Conservation (phyloP, 352 stramenopile species). For the Saprolegnia parasitica region DNA sequence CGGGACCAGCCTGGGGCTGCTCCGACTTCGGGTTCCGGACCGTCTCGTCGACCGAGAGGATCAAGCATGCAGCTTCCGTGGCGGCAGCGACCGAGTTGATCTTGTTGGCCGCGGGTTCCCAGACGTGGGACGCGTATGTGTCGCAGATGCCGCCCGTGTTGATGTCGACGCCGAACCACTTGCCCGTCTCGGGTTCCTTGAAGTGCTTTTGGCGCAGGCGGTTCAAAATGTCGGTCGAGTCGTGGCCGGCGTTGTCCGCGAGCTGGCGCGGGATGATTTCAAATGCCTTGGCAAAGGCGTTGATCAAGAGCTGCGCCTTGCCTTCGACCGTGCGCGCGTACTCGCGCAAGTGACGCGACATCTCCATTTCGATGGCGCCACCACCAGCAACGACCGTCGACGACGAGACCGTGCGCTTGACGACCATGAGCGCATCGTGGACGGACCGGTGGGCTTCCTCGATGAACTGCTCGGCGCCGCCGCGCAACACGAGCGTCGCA, state of each 20-base stretch:
- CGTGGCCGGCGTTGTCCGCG: slow-evolving; percentile 97
- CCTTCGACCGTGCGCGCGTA: slow-evolving; percentile 94
- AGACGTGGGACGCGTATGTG: slow-evolving; percentile 96
- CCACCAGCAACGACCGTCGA: slow-evolving; percentile 89
- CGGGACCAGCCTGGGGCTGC: slow-evolving; percentile 72
- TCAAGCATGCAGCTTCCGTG: slow-evolving; percentile 96
- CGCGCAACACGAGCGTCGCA: slow-evolving; percentile 96
- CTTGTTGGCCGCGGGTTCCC: slow-evolving; percentile 99
- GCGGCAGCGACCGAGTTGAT: slow-evolving; percentile 95
- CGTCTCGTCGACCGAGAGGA: slow-evolving; percentile 99
- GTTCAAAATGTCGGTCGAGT: slow-evolving; percentile 98
- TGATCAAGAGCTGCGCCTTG: slow-evolving; percentile 96
- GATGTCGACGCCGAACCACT: slow-evolving; percentile 98
- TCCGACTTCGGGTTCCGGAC: slow-evolving; percentile 97
- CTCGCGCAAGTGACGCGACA: slow-evolving; percentile 89
- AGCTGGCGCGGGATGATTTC: slow-evolving; percentile 98
- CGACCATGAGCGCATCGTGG: slow-evolving; percentile 98
- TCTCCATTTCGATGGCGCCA: slow-evolving; percentile 90
- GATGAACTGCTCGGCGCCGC: slow-evolving; percentile 98
- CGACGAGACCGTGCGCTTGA: slow-evolving; percentile 93
- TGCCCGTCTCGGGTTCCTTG: slow-evolving; percentile 86
- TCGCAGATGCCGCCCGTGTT: slow-evolving; percentile 96
- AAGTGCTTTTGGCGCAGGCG: slow-evolving; percentile 95
- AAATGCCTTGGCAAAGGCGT: slow-evolving; percentile 95
- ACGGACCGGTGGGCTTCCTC: slow-evolving; percentile 97